Percentiles rank a stretch among this genome's conserved stretches.
These are phyloP conservation scores for Populus ilicifolia DNA, from an alignment of 345 rosid species.

Conservation along the genomic window DNA sequence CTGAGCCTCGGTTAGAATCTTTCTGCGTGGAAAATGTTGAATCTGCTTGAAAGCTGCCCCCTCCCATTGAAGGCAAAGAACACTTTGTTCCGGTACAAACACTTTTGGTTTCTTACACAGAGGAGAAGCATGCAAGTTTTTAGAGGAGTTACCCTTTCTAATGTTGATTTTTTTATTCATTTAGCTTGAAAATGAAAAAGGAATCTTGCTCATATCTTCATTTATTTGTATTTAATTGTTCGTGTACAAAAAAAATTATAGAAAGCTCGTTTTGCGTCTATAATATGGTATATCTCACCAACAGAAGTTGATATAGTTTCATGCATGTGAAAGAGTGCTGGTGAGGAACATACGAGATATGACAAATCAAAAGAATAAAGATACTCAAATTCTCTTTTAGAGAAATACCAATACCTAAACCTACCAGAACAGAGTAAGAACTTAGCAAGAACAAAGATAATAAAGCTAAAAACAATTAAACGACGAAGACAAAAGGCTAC, in stretches of 20 bases:
- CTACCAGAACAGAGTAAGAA: too few species aligned
- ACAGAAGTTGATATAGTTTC: not conserved
- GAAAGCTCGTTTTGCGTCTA: not conserved
- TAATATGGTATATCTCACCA: not conserved
- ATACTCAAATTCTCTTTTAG: too few species aligned
- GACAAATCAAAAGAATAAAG: not conserved
- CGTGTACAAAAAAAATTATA: not conserved
- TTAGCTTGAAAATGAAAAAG: not conserved
- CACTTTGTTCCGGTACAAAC: not conserved
- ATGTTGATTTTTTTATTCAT: not conserved
- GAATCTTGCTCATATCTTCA: not conserved
- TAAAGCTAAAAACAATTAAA: too few species aligned
- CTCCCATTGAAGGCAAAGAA: not conserved
- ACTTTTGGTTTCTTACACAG: slow-evolving; percentile 9
- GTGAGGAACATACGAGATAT: not conserved
- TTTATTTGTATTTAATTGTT: not conserved
- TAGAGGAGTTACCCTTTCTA: slow-evolving; percentile 1
- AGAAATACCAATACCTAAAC: too few species aligned
- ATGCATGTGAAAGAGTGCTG: not conserved
- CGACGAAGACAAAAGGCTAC: too few species aligned
- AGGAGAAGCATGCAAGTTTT: slow-evolving; percentile 22
- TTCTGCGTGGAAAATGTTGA: slow-evolving; percentile 49
- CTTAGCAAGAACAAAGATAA: too few species aligned
- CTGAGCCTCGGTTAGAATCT: slow-evolving; percentile 85
- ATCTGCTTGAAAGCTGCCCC: slow-evolving; percentile 36